Evolutionary conservation across 2,329 filamentous ascomycete species (phyloP).

Genomic region (Calonectria henricotiae): DNA sequence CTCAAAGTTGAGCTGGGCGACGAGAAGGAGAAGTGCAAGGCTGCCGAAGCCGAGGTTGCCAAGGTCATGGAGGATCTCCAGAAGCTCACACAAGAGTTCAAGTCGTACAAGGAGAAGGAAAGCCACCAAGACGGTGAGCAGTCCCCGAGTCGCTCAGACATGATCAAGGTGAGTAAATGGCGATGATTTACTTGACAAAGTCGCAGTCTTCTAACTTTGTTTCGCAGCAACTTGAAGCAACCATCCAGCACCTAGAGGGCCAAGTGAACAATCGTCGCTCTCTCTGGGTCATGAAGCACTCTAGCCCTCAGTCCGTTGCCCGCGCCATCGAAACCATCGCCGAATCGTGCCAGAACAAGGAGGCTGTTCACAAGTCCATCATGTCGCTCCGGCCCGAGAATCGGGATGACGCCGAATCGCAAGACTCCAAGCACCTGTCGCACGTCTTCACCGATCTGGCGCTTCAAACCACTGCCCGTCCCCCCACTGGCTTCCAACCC

Average conservation of each 20-base stretch:
- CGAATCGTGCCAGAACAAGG: constrained; percentile 52
- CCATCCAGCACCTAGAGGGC: constrained; percentile 57
- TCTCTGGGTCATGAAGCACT: constrained; percentile 58
- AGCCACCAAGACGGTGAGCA: constrained; percentile 41
- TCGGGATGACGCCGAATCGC: constrained; percentile 34
- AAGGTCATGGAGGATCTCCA: constrained; percentile 53
- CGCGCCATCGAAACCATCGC: constrained; percentile 56
- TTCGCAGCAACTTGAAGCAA: constrained; percentile 54
- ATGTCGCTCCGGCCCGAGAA: constrained; percentile 49
- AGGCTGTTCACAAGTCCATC: constrained; percentile 51
- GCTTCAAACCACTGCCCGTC: constrained; percentile 42
- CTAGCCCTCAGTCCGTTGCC: constrained; percentile 53
- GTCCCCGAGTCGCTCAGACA: constrained; percentile 47
- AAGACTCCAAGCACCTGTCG: constrained; percentile 41
- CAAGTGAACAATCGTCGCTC: constrained; percentile 58
- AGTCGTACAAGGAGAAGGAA: constrained; percentile 52
- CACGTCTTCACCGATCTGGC: constrained; percentile 40
- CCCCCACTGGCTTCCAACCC: constrained; percentile 51
- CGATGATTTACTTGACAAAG: too few relatives aligned
- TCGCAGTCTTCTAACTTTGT: background rate
- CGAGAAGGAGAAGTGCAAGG: constrained; percentile 55
- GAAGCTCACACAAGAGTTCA: constrained; percentile 52
- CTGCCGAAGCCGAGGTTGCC: constrained; percentile 51
- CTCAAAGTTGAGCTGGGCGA: constrained; percentile 54
- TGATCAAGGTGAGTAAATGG: constrained; percentile 54